Evolutionary conservation across 306 rosid genomes (phyloP), one percentile per base, ranked within the genome.

Genomic region (Malus asiatica): DNA sequence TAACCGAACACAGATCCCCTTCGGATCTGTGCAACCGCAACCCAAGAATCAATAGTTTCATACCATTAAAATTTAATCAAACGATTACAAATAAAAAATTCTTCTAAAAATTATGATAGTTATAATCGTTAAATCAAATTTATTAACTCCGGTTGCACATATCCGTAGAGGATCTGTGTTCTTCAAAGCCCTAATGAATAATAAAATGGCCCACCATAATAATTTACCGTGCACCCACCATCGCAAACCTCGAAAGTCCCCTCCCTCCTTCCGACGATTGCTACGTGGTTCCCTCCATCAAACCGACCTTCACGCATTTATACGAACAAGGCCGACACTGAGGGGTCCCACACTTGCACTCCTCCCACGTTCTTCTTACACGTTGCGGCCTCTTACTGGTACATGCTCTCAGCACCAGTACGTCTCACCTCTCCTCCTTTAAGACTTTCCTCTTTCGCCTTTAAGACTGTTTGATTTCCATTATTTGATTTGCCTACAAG

Each of bases 331-430:
- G 51, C 88, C 89, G 89, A 86, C 91, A 57, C 4, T 11, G 6
- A 0, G 14, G 46, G 86, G 92, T 22, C 87, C 90, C 84, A 66
- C 78, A 32, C 35, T 3, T 6, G 14, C 78, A 68, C 2, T 27
- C 63, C 75, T 35, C 23, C 77, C 78, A 79, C 42, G 69, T 46
- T 63, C 45, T 8, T 38, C 18, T 3, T 66, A 25, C 79, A 90
- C 84, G 88, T 88, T 74, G 72, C 84, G 5, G 0, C 0, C 0
- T 42, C 19, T 8, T 8, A 84, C 81, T 88, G 84, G 92, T 8
- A 42, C 8, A 22, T 1, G 4, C 58, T 27, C 35, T 6, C 57
- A 30, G 40, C 64, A 13, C 71, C 64, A 6, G 29, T 22, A 58
- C 59, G 32, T 60, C 67, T 69, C 70, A 11, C 15, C 40, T 40